Conservation (phyloP, 148 eudicot genomes). For the Drosera capensis region DNA sequence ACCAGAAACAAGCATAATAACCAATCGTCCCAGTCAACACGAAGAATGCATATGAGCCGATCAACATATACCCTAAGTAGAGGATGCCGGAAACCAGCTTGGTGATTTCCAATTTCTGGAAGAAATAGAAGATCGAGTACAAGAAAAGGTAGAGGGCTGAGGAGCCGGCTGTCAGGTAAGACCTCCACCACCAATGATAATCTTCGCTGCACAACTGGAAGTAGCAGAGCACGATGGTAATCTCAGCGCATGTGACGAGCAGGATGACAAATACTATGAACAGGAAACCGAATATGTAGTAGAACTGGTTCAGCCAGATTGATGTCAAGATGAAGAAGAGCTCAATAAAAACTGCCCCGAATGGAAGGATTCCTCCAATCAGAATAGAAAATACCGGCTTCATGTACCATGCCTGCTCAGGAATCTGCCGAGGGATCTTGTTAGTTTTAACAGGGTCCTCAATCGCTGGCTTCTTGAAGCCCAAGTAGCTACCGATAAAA, state of each 20-base stretch:
- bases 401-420: constrained; percentile 41
- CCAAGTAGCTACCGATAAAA: constrained; percentile 35
- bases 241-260: constrained; percentile 36
- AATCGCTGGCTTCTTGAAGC: constrained; percentile 28
- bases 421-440: constrained; percentile 33
- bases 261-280: constrained; percentile 33
- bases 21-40: constrained; percentile 29
- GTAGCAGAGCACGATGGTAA: constrained; percentile 39
- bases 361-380: constrained; percentile 35
- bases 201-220: constrained; percentile 49
- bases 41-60: constrained; percentile 32
- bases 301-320: constrained; percentile 42
- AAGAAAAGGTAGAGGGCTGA: constrained; percentile 35
- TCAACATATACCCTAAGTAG: constrained; percentile 30
- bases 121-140: constrained; percentile 43
- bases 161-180: constrained; percentile 42
- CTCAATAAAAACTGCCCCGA: constrained; percentile 38
- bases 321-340: constrained; percentile 44
- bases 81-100: constrained; percentile 34
- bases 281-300: constrained; percentile 42
- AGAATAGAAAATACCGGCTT: constrained; percentile 32
- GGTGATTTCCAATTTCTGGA: constrained; percentile 31
- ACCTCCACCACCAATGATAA: constrained; percentile 43
- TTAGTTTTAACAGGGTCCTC: constrained; percentile 39
- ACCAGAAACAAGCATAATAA: constrained; percentile 32